Base-by-base conservation (phyloP, 2,329 filamentous ascomycete species). In the Alternaria sp. region DNA sequence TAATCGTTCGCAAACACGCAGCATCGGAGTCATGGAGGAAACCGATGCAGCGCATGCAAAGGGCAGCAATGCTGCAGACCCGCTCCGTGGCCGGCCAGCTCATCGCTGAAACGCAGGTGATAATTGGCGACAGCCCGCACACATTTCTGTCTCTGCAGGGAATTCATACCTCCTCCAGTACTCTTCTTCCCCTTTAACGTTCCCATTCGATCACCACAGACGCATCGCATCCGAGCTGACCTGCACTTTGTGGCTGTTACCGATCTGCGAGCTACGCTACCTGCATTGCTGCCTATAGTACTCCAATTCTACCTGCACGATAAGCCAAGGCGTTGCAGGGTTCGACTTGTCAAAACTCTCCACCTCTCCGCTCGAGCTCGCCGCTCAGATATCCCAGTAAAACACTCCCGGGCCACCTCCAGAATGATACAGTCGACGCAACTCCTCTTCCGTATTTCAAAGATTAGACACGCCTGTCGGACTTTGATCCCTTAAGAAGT, bases 341-440 rank as follows among this genome's bases (percentile, higher is more conserved):
- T 76, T 72, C 72, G 71, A 74, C 77, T 76, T 79, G 71, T 76
- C 70, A 78, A 75, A 73, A 63, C 69, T 71, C 71, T 74, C 71
- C 75, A 72, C 74, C 72, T 71, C 69, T 72, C 75, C 75, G 71
- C 69, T 73, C 70, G 70, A 61, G 65, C 68, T 74, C 70, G 75
- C 71, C 72, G 72, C 75, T 75, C 75, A 76, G 69, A 68, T 68
- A 68, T 70, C 69, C 67, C 69, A 66, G 68, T 71, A 74, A 75
- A 71, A 70, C 71, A 67, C 70, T 65, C 71, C 68, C 69, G 69
- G 67, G 68, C 63, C 72, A 72, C 71, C 68, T 75, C 70, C 72
- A 80, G 79, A 78, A 81, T 81, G 79, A 78, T 77, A 80, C 70
- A 79, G 75, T 78, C 76, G 72, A 71, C 75, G 70, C 77, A 79